A percentile compares a stretch with the other conserved stretches of the same genome.
Conservation (phyloP, 2,329 filamentous ascomycete species). For the Arthroderma sp. region DNA sequence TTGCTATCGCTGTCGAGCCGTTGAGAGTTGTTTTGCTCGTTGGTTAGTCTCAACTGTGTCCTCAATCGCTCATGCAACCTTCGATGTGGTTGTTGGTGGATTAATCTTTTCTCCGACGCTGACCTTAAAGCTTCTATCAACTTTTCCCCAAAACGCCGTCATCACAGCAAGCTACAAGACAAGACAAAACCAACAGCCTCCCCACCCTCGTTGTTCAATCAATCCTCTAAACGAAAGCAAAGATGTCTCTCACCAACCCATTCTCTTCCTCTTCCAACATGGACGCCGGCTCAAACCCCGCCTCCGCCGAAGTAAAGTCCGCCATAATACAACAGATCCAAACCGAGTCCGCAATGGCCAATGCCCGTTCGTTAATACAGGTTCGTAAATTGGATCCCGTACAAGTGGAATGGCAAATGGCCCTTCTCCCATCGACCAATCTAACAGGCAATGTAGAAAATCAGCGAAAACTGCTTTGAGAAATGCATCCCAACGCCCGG, state of each 20-base stretch:
- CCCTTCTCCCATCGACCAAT: background rate
- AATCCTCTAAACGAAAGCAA: conserved; percentile 3
- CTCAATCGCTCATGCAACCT: too few species aligned
- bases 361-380: conserved; percentile 57
- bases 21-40: too few species aligned
- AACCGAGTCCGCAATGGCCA: conserved; percentile 51
- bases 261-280: conserved; percentile 16
- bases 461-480: conserved; percentile 70
- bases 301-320: conserved; percentile 33
- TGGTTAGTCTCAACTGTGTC: too few species aligned
- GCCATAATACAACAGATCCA: conserved; percentile 51
- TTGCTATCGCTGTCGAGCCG: too few species aligned
- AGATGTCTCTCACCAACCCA: conserved; percentile 30
- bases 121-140: too few species aligned
- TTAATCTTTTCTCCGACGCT: too few species aligned
- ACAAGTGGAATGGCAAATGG: background rate
- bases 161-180: too few species aligned
- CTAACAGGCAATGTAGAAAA: conserved; percentile 42
- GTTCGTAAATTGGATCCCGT: conserved; percentile 28
- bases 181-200: too few species aligned
- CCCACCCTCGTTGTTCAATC: conserved; percentile 2
- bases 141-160: too few species aligned
- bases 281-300: conserved; percentile 17
- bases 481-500: conserved; percentile 62
- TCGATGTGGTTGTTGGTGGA: too few species aligned